Conservation (phyloP, 2,329 filamentous ascomycete genomes). For the Phaeosphaeriaceae sp. region DNA sequence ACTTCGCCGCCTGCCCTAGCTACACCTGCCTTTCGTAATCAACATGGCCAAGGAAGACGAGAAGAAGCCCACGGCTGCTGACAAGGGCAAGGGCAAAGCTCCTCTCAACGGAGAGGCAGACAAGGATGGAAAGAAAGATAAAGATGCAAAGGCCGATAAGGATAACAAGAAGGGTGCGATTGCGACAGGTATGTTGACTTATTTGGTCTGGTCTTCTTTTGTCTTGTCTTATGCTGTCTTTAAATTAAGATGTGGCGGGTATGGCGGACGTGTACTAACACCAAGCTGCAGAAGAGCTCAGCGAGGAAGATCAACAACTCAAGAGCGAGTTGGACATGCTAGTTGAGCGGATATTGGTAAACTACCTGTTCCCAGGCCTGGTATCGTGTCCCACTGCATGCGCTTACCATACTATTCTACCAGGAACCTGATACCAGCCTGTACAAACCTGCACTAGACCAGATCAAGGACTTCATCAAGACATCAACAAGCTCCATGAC, state of each 20-base stretch:
- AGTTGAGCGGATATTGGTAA: conserved; percentile 88
- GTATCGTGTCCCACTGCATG: conserved; percentile 17
- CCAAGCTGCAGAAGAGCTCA: conserved; percentile 79
- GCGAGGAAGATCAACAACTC: conserved; percentile 96
- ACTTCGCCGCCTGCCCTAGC: conserved; percentile 45
- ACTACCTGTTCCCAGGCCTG: conserved; percentile 6
- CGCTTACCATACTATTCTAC: conserved; percentile 30
- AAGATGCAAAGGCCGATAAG: conserved; percentile 71
- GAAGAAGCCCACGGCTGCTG: conserved; percentile 77
- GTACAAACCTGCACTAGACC: conserved; percentile 90
- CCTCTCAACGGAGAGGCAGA: conserved; percentile 67
- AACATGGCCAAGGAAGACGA: conserved; percentile 94
- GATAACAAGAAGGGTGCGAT: conserved; percentile 76
- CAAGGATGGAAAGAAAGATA: conserved; percentile 64
- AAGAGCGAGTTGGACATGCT: conserved; percentile 99
- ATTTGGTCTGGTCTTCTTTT: too few species aligned
- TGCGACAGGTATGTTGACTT: conserved; percentile 57
- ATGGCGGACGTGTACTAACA: too few species aligned
- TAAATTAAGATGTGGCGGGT: too few species aligned
- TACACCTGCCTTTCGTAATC: conserved; percentile 45
- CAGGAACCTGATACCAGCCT: conserved; percentile 86
- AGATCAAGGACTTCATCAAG: conserved; percentile 98
- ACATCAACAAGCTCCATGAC: conserved; percentile 99
- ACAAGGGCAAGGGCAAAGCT: conserved; percentile 97
- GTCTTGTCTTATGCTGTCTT: too few species aligned